A percentile compares a stretch with the other conserved stretches of the same genome.
phyloP scores from a whole-genome alignment of 2,329 filamentous ascomycete species.

The Xylariaceae sp. region DNA sequence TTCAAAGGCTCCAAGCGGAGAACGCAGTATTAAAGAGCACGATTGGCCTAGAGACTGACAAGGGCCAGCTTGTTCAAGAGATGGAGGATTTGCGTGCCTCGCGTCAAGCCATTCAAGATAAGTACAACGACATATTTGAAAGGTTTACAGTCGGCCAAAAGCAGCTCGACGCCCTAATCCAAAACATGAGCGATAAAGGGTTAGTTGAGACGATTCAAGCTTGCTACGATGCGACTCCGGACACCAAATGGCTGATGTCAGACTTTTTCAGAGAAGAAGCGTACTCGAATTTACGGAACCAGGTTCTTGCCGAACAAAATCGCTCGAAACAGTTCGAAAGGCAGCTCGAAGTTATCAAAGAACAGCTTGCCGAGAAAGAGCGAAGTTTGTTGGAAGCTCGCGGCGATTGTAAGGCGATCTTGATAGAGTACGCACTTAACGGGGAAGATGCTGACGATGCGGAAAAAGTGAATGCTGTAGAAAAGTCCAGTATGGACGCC shows the following conservation, averaged over 20 bases:
- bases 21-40: conserved; percentile 63
- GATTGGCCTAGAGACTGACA: conserved; percentile 59
- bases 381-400: conserved; percentile 60
- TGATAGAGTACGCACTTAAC: conserved; percentile 29
- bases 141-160: conserved; percentile 63
- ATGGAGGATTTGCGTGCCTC: conserved; percentile 60
- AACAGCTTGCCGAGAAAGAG: conserved; percentile 57
- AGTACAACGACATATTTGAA: conserved; percentile 63
- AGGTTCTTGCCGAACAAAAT: conserved; percentile 57
- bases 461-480: conserved; percentile 55
- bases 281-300: conserved; percentile 57
- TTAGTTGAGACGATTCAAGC: conserved; percentile 53
- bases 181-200: conserved; percentile 59
- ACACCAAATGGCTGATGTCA: conserved; percentile 50
- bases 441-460: conserved; percentile 36
- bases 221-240: conserved; percentile 40
- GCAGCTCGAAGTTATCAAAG: conserved; percentile 50
- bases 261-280: conserved; percentile 58
- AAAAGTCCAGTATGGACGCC: conserved; percentile 59
- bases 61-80: conserved; percentile 59
- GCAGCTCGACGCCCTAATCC: conserved; percentile 61
- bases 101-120: conserved; percentile 58
- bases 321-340: conserved; percentile 50
- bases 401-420: conserved; percentile 55
- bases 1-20: conserved; percentile 66